phyloP scores from a whole-genome alignment of 75 land plant genomes.

The Adiantum capillusveneris region DNA sequence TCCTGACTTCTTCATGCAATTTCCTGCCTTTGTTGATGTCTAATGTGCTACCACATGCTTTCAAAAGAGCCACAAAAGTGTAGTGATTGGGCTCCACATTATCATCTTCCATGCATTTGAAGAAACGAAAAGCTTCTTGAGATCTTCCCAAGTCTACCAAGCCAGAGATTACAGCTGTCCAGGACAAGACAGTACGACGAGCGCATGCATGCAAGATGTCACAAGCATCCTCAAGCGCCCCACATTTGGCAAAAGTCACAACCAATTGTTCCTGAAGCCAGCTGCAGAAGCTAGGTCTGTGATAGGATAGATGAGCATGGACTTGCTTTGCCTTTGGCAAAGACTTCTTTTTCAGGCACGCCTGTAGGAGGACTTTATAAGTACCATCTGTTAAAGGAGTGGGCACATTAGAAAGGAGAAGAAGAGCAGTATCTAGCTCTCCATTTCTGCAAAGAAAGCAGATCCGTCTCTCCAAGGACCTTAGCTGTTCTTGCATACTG shows the following conservation, averaged over 20 bases:
- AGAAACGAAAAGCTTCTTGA: constrained; percentile 7
- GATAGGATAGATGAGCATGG: too few relatives aligned
- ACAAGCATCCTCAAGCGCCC: neutral
- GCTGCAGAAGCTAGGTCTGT: too few relatives aligned
- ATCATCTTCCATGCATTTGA: neutral
- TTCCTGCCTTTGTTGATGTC: neutral
- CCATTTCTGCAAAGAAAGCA: too few relatives aligned
- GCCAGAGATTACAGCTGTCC: constrained; percentile 2
- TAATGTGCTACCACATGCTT: neutral
- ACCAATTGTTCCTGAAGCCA: neutral
- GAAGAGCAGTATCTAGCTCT: too few relatives aligned
- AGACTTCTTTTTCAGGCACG: too few relatives aligned
- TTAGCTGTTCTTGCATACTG: too few relatives aligned
- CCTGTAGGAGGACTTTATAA: too few relatives aligned
- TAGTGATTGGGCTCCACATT: neutral
- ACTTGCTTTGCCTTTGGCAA: too few relatives aligned
- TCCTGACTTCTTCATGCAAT: neutral
- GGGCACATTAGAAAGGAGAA: too few relatives aligned
- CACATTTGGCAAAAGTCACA: constrained; percentile 4
- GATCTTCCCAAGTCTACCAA: neutral
- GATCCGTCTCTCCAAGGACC: too few relatives aligned
- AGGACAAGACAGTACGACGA: neutral
- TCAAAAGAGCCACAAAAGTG: neutral
- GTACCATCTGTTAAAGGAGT: too few relatives aligned
- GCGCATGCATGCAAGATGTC: neutral